Base-by-base conservation (phyloP, 1,139 yeast species). In the Cylindricascospora bacillispora region DNA sequence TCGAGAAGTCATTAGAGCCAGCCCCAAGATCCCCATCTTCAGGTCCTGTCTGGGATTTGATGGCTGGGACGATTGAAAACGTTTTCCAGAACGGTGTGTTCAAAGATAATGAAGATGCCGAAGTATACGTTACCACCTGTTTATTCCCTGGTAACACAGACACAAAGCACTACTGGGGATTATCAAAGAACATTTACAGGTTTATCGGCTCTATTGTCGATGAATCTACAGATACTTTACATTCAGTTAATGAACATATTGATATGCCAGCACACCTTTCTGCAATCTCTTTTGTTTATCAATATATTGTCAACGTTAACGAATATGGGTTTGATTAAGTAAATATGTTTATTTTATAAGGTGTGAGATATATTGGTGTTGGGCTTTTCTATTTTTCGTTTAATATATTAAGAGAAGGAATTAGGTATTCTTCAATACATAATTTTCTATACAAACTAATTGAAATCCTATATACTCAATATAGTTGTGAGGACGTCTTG, bases 101-200 rank as follows among this genome's bases (percentile, higher is more conserved):
- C 30, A 34, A 40, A 25, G 37, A 39, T 9, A 34, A 40, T 13
- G 36, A 70, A 15, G n/a, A n/a, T n/a, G 20, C 22, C 2, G 56
- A 74, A 19, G 60, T 78, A 18, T 50, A 45, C 31, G 49, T 72
- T 14, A 59, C 85, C 2, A 92, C 93, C 7, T 60, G 70, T 13
- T 49, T 80, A 30, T 69, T 79, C 71, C 65, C 81, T 4, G 94
- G 81, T 19, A 83, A 82, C 54, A 83, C 95, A 2, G 95, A 83
- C 51, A 82, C 94, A 6, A 68, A 70, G 48, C 68, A 71, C 49
- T 82, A 79, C 57, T 80, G 92, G 86, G 56, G 62, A 30, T 62
- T 83, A 48, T 69, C 85, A n/a, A 61, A 63, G 32, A 70, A 79
- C 49, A 80, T 85, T 36, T 81, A 65, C 62, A 67, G 95, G 44